These are phyloP conservation scores for Coemansia aciculifera DNA, from an alignment of 192 early-diverging fungal genomes.

Conservation along the genomic window DNA sequence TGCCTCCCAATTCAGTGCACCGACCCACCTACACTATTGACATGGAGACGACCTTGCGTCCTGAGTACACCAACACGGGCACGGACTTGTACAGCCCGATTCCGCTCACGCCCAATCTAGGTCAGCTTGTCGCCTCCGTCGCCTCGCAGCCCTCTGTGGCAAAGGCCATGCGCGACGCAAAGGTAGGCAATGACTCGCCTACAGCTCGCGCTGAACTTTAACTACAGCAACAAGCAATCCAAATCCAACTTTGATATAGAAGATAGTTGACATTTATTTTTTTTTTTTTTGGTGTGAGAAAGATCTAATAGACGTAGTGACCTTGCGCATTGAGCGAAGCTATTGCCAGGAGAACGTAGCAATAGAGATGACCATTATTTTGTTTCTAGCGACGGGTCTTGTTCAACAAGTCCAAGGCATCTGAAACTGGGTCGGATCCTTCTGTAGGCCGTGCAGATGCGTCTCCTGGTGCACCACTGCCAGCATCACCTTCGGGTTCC, in stretches of 20 bases:
- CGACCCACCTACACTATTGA: constrained; percentile 21
- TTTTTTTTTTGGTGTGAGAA: constrained; percentile 8
- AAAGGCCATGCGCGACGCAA: constrained; percentile 38
- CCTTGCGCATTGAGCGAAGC: background rate
- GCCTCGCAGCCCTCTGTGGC: constrained; percentile 39
- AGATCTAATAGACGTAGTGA: background rate
- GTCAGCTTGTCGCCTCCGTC: constrained; percentile 32
- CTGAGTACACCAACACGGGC: constrained; percentile 22
- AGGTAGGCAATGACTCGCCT: constrained; percentile 1
- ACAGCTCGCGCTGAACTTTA: constrained; percentile 35
- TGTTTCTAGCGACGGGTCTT: constrained; percentile 16
- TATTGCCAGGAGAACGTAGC: background rate
- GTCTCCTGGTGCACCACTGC: background rate
- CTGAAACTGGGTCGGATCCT: background rate
- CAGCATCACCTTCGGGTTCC: background rate
- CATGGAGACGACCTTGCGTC: constrained; percentile 45
- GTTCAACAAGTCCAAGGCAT: constrained; percentile 17
- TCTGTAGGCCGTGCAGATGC: background rate
- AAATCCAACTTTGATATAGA: background rate
- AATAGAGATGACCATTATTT: background rate
- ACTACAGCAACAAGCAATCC: background rate
- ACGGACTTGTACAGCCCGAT: constrained; percentile 28
- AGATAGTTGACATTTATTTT: constrained; percentile 8
- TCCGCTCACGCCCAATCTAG: constrained; percentile 45
- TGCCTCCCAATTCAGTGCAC: background rate